A percentile compares a stretch with the other conserved stretches of the same genome.
Evolutionary conservation across 2,329 filamentous ascomycete genomes (phyloP).

Genomic region (Endoconidiophora laricicola): DNA sequence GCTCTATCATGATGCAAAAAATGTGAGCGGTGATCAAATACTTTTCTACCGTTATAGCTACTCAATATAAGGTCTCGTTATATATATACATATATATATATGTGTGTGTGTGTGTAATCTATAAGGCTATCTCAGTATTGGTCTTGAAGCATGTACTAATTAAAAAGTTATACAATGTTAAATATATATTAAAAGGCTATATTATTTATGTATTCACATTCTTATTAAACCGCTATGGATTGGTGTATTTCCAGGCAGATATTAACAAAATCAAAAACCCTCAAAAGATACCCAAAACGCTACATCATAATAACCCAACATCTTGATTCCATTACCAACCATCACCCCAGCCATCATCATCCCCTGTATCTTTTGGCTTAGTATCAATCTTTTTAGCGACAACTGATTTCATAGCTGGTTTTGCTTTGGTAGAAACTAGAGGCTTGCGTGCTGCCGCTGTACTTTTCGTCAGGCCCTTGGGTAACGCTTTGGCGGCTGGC

Average conservation of each 20-base stretch:
- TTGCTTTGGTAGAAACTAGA: background rate
- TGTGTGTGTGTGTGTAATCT: no score
- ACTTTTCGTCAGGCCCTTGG: slow-evolving; percentile 63
- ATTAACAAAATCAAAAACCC: background rate
- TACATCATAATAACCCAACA: background rate
- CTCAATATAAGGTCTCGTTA: background rate
- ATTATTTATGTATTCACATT: no score
- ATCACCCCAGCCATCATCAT: slow-evolving; percentile 50
- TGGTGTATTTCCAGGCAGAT: background rate
- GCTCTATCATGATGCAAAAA: no score
- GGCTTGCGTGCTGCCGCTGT: slow-evolving; percentile 28
- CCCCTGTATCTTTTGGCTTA: slow-evolving; percentile 42
- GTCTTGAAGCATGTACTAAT: no score
- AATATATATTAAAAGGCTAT: no score
- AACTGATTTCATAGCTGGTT: slow-evolving; percentile 19
- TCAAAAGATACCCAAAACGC: background rate
- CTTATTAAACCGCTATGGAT: no score
- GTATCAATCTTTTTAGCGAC: slow-evolving; percentile 50
- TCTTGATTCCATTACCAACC: slow-evolving; percentile 34
- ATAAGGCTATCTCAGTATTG: no score
- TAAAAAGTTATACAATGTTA: no score
- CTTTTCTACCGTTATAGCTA: no score
- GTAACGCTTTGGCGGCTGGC: slow-evolving; percentile 43
- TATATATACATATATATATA: background rate
- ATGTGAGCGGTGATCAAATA: no score